Evolutionary conservation across 1,284 basidiomycete species (phyloP).

Genomic region (Trametes polyzona): DNA sequence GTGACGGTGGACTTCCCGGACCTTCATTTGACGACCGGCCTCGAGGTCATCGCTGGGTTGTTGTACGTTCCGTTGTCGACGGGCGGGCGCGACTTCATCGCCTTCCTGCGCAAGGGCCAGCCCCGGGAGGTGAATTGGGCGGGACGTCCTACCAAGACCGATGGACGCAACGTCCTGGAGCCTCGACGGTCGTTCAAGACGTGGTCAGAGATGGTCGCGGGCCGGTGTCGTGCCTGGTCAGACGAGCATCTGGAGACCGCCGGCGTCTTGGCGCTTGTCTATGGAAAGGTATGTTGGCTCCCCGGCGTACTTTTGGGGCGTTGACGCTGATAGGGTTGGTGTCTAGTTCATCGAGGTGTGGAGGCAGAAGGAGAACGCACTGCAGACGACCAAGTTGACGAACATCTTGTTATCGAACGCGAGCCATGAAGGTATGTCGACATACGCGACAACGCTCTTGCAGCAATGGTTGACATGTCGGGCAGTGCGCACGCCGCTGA

Average conservation of each 20-base stretch:
- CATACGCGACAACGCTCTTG: no score
- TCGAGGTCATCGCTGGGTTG: conserved; percentile 80
- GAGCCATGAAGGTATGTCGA: conserved; percentile 74
- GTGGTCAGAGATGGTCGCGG: conserved; percentile 82
- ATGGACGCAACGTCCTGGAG: conserved; percentile 53
- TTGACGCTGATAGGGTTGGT: not conserved
- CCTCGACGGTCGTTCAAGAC: conserved; percentile 82
- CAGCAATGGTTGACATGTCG: no score
- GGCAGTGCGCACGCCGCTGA: conserved; percentile 77
- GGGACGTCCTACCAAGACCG: conserved; percentile 70
- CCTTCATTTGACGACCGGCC: conserved; percentile 66
- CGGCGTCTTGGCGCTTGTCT: conserved; percentile 83
- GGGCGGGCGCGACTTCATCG: conserved; percentile 80
- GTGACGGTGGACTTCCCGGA: conserved; percentile 79
- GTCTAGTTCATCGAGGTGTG: conserved; percentile 84
- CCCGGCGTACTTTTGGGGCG: not conserved
- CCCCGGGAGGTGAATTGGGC: conserved; percentile 78
- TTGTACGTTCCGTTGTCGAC: conserved; percentile 79
- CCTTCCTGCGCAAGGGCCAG: conserved; percentile 82
- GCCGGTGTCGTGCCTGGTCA: conserved; percentile 78
- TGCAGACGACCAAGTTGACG: conserved; percentile 80
- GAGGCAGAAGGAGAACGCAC: conserved; percentile 83
- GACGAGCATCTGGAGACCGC: conserved; percentile 91
- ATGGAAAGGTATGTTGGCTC: conserved; percentile 59
- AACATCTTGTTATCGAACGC: conserved; percentile 87